Conservation (phyloP, 345 rosid genomes). For the Clarkia xantiana region DNA sequence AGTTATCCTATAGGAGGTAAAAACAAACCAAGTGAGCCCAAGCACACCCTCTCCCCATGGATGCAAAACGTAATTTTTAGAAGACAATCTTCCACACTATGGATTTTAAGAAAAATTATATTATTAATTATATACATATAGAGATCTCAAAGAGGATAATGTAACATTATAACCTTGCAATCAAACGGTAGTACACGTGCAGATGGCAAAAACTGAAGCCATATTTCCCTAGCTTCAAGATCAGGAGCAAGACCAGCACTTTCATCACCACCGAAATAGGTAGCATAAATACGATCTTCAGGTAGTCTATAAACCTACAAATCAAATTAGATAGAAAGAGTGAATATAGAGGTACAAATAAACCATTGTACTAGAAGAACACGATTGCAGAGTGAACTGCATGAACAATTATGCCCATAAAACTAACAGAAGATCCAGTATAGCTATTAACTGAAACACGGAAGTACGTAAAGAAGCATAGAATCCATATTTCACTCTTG, state of each 20-base stretch:
- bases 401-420: too few relatives aligned
- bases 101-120: too few relatives aligned
- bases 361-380: too few relatives aligned
- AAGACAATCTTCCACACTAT: neutral
- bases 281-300: constrained; percentile 67
- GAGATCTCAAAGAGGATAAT: neutral
- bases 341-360: neutral
- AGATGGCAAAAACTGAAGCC: constrained; percentile 75
- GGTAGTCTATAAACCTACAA: constrained; percentile 68
- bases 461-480: too few relatives aligned
- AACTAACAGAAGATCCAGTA: too few relatives aligned
- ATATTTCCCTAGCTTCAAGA: constrained; percentile 67
- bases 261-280: constrained; percentile 97
- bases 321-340: neutral
- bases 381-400: too few relatives aligned
- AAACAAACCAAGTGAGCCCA: constrained; percentile 6
- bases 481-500: too few relatives aligned
- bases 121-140: neutral
- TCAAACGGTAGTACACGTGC: constrained; percentile 78
- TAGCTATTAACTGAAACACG: too few relatives aligned
- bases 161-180: constrained; percentile 48
- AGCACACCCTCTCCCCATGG: neutral
- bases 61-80: neutral
- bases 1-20: constrained; percentile 49
- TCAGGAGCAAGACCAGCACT: constrained; percentile 79